These are phyloP conservation scores for Vanrija sp. DNA, from an alignment of 1,284 basidiomycete genomes.

Conservation along the genomic window DNA sequence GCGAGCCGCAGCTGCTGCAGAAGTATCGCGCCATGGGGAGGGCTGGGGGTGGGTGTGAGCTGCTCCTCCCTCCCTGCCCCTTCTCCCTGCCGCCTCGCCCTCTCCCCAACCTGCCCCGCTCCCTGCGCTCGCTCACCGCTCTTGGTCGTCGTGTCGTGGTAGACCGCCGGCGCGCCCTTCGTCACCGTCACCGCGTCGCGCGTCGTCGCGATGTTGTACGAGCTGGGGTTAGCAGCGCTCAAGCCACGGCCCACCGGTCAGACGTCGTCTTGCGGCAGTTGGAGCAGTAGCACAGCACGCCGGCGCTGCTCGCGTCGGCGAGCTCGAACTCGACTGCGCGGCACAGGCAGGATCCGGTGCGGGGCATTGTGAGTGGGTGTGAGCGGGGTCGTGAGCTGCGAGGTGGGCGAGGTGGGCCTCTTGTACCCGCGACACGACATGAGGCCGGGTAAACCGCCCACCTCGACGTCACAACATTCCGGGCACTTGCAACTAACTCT, in stretches of 20 bases:
- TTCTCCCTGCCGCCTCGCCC: no score
- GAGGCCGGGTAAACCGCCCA: no score
- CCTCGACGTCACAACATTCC: no score
- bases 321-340: constrained; percentile 7
- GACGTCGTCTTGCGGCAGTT: constrained; percentile 8
- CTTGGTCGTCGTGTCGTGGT: constrained; percentile 1
- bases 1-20: constrained; percentile 13
- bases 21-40: constrained; percentile 12
- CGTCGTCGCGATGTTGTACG: constrained; percentile 8
- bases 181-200: constrained; percentile 4
- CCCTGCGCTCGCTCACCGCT: constrained; percentile 4
- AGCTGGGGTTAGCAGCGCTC: constrained; percentile 3
- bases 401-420: no score
- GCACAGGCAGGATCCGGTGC: no score
- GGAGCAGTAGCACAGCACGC: constrained; percentile 9
- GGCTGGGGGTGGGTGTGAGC: no score
- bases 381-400: no score
- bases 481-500: no score
- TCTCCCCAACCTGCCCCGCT: no score
- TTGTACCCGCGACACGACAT: no score
- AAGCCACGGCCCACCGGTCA: not conserved
- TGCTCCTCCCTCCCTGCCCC: no score
- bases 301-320: constrained; percentile 1
- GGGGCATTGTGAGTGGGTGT: no score
- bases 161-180: constrained; percentile 12